These are phyloP conservation scores for Suhomyces sp. DNA, from an alignment of 805 yeast species.

Conservation along the genomic window DNA sequence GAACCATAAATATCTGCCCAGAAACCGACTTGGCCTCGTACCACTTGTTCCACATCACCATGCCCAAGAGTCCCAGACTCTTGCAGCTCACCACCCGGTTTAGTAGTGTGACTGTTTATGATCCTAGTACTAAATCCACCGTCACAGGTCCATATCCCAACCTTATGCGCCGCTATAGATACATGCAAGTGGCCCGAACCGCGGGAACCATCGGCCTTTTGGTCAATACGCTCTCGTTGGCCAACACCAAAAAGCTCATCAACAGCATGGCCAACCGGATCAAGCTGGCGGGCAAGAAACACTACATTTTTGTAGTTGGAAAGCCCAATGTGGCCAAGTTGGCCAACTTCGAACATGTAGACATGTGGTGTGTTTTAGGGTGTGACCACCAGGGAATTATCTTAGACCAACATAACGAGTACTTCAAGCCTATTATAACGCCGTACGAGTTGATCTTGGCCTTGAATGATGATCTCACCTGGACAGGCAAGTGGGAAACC, in stretches of 20 bases:
- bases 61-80: conserved; percentile 76
- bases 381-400: conserved; percentile 94
- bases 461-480: conserved; percentile 65
- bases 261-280: conserved; percentile 60
- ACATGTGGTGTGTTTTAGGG: conserved; percentile 91
- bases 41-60: conserved; percentile 64
- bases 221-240: conserved; percentile 82
- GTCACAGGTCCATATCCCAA: conserved; percentile 69
- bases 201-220: conserved; percentile 91
- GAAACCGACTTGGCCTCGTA: conserved; percentile 32
- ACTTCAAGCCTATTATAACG: conserved; percentile 86
- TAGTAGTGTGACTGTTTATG: conserved; percentile 47
- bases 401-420: conserved; percentile 73
- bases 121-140: conserved; percentile 34
- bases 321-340: conserved; percentile 96
- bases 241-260: conserved; percentile 67
- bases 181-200: conserved; percentile 83
- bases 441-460: conserved; percentile 90
- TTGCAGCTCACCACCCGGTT: conserved; percentile 74
- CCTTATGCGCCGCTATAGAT: conserved; percentile 76
- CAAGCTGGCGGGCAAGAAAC: conserved; percentile 78
- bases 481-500: conserved; percentile 94
- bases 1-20: conserved; percentile 17
- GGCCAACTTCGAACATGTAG: conserved; percentile 93
- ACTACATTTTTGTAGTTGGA: conserved; percentile 93